Base-by-base conservation (phyloP, 1,284 basidiomycete species). In the Vanrija pseudolonga region DNA sequence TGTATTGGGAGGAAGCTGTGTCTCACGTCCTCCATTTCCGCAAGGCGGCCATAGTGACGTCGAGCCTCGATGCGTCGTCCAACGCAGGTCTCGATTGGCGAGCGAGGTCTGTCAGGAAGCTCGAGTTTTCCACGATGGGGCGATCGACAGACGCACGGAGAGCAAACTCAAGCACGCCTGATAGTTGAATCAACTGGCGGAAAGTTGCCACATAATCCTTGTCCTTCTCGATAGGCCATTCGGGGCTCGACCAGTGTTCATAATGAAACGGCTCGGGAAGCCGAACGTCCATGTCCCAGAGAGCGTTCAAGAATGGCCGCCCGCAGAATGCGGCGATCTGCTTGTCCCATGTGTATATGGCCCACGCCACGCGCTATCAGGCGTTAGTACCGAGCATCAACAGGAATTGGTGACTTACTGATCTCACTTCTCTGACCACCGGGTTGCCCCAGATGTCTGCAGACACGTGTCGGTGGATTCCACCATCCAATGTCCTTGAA, bases 301-400 rank as follows among this genome's bases (percentile, higher is more conserved):
- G 47, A 4, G 48, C 48, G 22, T 51, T 50, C 8, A 51, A 32
- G 2, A 50, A 40, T 2, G 55, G 55, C 0, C 59, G 49, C 2
- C 59, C 59, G 20, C 56, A 58, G 19, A 61, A 47, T 4, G 56
- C 48, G 1, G 56, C 41, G 3, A 61, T 42, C 28, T 61, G 59
- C 41, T 61, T 52, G 36, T 61, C 59, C 46, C 53, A 53, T 1
- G 39, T 40, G 41, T 57, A 57, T n/a, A 57, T 49, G 6, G 56
- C 53, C 56, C 56, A 58, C 0, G 53, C 52, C 0, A 53, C 55
- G 8, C 56, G 52, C 56, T 58, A 32, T 4, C 46, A 4, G 11
- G 23, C 19, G 17, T 40, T 40, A 47, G 23, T 2, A 9, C 9
- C 0, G 15, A 6, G 9, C 3, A 4, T 11, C 17, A 7, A 1